phyloP scores from a whole-genome alignment of 2,329 filamentous ascomycete genomes.

The Rhytidhysteron rufulum region DNA sequence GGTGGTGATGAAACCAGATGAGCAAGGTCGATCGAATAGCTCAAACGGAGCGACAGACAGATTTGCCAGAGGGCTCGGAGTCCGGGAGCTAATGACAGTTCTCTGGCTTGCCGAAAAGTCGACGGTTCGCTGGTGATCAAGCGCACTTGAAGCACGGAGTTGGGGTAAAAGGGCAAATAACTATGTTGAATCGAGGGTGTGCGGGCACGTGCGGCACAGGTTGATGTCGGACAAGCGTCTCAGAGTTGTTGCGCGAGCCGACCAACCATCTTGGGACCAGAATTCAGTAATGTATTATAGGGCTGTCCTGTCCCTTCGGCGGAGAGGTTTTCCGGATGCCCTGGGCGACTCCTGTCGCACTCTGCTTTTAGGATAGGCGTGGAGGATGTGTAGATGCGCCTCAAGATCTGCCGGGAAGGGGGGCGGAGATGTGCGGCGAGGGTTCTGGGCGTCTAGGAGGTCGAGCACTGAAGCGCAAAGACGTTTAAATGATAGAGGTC shows the following conservation, averaged over 20 bases:
- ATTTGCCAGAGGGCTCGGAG: slow-evolving; percentile 24
- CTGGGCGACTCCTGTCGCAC: slow-evolving; percentile 12
- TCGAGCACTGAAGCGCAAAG: not conserved
- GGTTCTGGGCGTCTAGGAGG: not conserved
- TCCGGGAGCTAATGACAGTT: slow-evolving; percentile 26
- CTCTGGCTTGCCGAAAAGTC: slow-evolving; percentile 14
- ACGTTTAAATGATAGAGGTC: not conserved
- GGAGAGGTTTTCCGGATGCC: slow-evolving; percentile 8
- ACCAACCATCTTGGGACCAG: slow-evolving; percentile 26
- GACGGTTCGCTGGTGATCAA: slow-evolving; percentile 12
- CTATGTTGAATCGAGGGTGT: slow-evolving; percentile 15
- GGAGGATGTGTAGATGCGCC: slow-evolving; percentile 19
- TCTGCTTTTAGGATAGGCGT: slow-evolving; percentile 1
- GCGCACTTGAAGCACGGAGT: slow-evolving; percentile 17
- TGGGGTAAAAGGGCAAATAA: slow-evolving; percentile 12
- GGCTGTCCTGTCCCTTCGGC: slow-evolving; percentile 10
- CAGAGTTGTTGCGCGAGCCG: slow-evolving; percentile 37
- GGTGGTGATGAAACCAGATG: slow-evolving; percentile 33
- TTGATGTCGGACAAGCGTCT: slow-evolving; percentile 36
- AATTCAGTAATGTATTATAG: slow-evolving; percentile 8
- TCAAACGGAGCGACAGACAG: slow-evolving; percentile 29
- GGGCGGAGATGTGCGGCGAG: not conserved
- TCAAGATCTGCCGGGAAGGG: slow-evolving; percentile 10
- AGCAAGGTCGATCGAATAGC: slow-evolving; percentile 28
- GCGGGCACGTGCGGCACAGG: slow-evolving; percentile 24